These are phyloP conservation scores for Stemphylium vesicarium DNA, from an alignment of 2,329 filamentous ascomycete genomes.

Conservation along the genomic window DNA sequence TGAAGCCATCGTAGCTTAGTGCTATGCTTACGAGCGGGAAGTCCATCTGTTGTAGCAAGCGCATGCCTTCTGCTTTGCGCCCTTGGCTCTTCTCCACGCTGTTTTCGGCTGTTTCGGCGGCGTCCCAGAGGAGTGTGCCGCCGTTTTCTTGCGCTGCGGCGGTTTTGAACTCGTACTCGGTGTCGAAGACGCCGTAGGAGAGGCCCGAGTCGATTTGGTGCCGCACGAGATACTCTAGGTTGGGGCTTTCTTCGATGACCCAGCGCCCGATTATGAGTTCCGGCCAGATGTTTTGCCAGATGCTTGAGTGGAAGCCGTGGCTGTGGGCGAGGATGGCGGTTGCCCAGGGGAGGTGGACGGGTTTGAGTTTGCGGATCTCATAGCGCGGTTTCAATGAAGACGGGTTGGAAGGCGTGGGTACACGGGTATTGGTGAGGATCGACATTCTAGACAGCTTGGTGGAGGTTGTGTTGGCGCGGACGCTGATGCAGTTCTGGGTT, in stretches of 20 bases:
- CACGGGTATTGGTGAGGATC: neutral
- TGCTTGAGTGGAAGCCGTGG: slow-evolving; percentile 38
- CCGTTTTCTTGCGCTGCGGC: slow-evolving; percentile 33
- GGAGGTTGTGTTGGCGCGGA: neutral
- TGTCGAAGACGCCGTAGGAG: slow-evolving; percentile 51
- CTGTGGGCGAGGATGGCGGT: slow-evolving; percentile 39
- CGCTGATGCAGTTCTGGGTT: no score
- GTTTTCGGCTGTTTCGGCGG: slow-evolving; percentile 8
- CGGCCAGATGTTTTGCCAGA: slow-evolving; percentile 39
- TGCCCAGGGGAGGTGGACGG: slow-evolving; percentile 37
- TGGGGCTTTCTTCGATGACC: slow-evolving; percentile 10
- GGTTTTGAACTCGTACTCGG: slow-evolving; percentile 46
- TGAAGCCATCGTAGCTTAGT: slow-evolving; percentile 42
- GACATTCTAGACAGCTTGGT: neutral
- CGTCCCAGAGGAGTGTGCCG: slow-evolving; percentile 39
- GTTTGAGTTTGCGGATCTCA: slow-evolving; percentile 38
- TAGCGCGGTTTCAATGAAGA: slow-evolving; percentile 39
- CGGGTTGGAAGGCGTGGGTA: slow-evolving; percentile 27
- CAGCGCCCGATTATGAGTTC: slow-evolving; percentile 22
- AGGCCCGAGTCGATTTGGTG: slow-evolving; percentile 46
- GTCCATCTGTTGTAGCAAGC: slow-evolving; percentile 47
- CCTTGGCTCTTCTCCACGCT: slow-evolving; percentile 24
- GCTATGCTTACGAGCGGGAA: slow-evolving; percentile 50
- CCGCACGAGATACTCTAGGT: slow-evolving; percentile 35
- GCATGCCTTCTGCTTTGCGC: slow-evolving; percentile 25